phyloP scores from a whole-genome alignment of 306 rosid genomes.

The Pueraria montana region DNA sequence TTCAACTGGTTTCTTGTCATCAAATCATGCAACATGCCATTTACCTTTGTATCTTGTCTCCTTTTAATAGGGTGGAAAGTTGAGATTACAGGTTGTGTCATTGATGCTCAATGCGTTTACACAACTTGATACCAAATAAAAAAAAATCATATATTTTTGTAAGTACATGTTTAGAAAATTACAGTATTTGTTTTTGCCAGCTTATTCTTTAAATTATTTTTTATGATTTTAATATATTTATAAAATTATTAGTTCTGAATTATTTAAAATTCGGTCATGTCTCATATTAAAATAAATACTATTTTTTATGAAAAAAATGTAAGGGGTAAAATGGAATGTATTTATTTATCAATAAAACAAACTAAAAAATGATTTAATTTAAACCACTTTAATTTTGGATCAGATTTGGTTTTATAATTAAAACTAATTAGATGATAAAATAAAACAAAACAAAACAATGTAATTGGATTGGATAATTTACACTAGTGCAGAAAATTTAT shows the following conservation, averaged over 20 bases:
- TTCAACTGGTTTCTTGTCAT: slow-evolving; percentile 3
- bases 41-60: too few species aligned
- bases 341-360: neutral
- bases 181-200: neutral
- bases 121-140: too few species aligned
- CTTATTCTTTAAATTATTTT: neutral
- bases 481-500: neutral
- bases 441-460: too few species aligned
- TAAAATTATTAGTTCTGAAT: neutral
- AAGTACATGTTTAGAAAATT: too few species aligned
- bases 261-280: neutral
- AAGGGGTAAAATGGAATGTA: neutral
- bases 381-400: neutral
- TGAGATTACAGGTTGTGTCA: slow-evolving; percentile 25
- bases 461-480: neutral
- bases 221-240: neutral
- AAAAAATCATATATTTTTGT: too few species aligned
- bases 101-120: neutral
- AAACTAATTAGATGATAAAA: neutral
- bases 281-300: neutral
- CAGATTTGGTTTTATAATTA: neutral
- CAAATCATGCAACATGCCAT: too few species aligned
- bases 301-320: too few species aligned
- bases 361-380: neutral
- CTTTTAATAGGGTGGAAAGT: neutral